Evolutionary conservation across 2,329 filamentous ascomycete species (phyloP).

Genomic region (Colletotrichum sp.): DNA sequence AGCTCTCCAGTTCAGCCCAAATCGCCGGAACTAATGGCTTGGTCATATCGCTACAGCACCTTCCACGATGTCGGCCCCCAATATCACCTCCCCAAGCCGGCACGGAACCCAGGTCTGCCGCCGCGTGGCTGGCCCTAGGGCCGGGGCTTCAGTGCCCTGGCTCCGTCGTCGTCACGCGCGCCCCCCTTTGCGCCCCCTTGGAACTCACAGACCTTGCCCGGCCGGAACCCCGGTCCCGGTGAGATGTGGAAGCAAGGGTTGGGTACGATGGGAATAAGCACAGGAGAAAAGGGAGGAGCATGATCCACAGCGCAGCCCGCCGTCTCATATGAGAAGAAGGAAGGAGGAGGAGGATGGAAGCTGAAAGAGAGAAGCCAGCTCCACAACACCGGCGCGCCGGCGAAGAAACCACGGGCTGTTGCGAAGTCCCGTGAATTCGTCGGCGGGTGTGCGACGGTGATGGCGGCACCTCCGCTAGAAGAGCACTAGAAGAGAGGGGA

Average conservation of each 20-base stretch:
- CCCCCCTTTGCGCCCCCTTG: not conserved
- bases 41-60: not conserved
- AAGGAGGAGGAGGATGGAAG: not conserved
- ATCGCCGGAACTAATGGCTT: not conserved
- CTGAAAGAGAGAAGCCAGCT: not conserved
- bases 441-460: not conserved
- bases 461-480: not conserved
- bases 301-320: not conserved
- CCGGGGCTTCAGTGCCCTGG: not conserved
- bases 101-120: not conserved
- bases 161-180: not conserved
- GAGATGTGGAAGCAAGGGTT: not conserved
- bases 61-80: not conserved
- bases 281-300: not conserved
- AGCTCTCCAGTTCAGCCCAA: not conserved
- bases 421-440: not conserved
- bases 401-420: not conserved
- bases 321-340: not conserved
- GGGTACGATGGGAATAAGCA: not conserved
- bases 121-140: slow-evolving; percentile 3
- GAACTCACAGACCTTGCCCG: not conserved
- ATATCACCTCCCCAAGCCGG: not conserved
- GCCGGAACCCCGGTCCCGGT: slow-evolving; percentile 4
- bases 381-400: not conserved
- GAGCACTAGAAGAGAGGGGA: not conserved